phyloP scores from a whole-genome alignment of 164 flowering plant genomes.

The Pachysandra terminalis region DNA sequence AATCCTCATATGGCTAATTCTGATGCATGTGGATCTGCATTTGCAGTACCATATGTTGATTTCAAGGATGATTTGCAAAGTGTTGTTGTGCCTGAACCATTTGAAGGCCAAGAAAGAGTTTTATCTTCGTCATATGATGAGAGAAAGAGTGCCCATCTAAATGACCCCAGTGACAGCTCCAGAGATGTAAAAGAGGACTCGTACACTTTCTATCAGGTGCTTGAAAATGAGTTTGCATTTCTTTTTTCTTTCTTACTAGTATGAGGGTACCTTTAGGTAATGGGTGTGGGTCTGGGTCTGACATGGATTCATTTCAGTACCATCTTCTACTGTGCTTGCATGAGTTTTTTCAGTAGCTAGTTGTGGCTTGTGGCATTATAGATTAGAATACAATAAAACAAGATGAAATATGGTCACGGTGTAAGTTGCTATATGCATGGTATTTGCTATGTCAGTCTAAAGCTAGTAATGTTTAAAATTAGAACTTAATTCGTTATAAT shows the following conservation, averaged over 20 bases:
- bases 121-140: slow-evolving; percentile 44
- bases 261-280: too few relatives aligned
- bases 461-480: too few relatives aligned
- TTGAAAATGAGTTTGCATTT: neutral
- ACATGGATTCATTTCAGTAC: too few relatives aligned
- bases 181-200: slow-evolving; percentile 43
- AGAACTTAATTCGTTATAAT: too few relatives aligned
- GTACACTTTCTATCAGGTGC: slow-evolving; percentile 92
- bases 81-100: slow-evolving; percentile 24
- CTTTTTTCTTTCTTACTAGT: too few relatives aligned
- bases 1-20: slow-evolving; percentile 14
- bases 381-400: neutral
- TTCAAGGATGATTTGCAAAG: slow-evolving; percentile 23
- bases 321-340: neutral
- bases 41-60: slow-evolving; percentile 8
- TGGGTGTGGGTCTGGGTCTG: too few relatives aligned
- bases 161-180: slow-evolving; percentile 10
- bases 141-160: slow-evolving; percentile 26
- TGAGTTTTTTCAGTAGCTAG: neutral
- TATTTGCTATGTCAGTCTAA: neutral
- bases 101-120: slow-evolving; percentile 24
- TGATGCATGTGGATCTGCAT: slow-evolving; percentile 17
- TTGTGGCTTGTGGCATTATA: neutral
- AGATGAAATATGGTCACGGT: neutral
- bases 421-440: too few relatives aligned